These are phyloP conservation scores for Gamarada debralockiae DNA, from an alignment of 495 filamentous ascomycete species.

Conservation along the genomic window DNA sequence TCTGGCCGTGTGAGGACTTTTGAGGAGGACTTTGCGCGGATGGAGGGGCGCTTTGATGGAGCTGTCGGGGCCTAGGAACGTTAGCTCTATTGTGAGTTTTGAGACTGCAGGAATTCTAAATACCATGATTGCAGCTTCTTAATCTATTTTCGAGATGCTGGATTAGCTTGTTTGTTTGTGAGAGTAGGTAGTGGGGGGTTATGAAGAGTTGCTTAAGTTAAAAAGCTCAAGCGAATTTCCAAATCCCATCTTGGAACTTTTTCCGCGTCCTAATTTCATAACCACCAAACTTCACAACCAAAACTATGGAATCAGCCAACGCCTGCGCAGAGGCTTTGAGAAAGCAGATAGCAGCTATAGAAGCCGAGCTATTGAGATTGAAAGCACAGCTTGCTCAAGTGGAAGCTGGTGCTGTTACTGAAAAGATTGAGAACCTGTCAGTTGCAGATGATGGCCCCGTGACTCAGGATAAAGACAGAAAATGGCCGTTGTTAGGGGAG, in stretches of 20 bases:
- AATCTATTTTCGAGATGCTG: background rate
- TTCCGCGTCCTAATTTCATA: too few species aligned
- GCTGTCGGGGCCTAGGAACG: conserved; percentile 34
- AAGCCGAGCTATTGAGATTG: conserved; percentile 30
- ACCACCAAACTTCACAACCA: conserved; percentile 1
- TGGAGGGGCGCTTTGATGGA: conserved; percentile 41
- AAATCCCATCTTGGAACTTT: too few species aligned
- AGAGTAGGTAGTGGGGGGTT: background rate
- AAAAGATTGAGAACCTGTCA: background rate
- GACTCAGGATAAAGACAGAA: conserved; percentile 16
- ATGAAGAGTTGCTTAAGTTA: background rate
- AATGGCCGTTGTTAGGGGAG: conserved; percentile 58
- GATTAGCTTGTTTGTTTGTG: background rate
- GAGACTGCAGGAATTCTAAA: too few species aligned
- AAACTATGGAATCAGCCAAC: conserved; percentile 19
- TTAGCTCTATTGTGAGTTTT: too few species aligned
- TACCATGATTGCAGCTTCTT: background rate
- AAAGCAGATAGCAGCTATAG: conserved; percentile 28
- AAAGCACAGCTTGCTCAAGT: conserved; percentile 32
- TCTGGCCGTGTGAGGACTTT: conserved; percentile 11
- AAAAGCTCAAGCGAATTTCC: background rate
- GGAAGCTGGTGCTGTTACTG: conserved; percentile 16
- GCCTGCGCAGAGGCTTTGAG: conserved; percentile 23
- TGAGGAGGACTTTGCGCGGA: conserved; percentile 31
- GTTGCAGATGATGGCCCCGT: background rate